Evolutionary conservation across 2,329 filamentous ascomycete species (phyloP).

Genomic region (Xylaria digitata): DNA sequence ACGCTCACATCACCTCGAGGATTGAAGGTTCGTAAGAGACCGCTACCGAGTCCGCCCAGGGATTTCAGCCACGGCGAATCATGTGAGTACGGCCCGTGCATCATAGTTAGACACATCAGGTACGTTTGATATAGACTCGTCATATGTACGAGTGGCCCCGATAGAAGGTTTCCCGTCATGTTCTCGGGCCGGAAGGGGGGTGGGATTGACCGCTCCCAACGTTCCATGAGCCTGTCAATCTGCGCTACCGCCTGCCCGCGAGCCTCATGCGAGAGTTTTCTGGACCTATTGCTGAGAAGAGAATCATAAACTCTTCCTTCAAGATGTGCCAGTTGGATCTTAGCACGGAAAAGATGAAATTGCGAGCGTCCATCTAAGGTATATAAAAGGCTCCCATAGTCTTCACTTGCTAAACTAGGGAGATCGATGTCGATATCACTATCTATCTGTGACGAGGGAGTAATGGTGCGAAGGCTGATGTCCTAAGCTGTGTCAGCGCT

Average conservation of each 20-base stretch:
- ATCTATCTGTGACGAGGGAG: slow-evolving; percentile 55
- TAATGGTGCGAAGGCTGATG: slow-evolving; percentile 52
- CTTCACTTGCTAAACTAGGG: slow-evolving; percentile 46
- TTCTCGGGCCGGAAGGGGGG: slow-evolving; percentile 51
- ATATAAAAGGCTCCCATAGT: slow-evolving; percentile 51
- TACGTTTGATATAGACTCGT: slow-evolving; percentile 54
- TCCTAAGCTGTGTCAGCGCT: slow-evolving; percentile 45
- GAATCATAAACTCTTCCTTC: slow-evolving; percentile 57
- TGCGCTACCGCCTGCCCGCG: slow-evolving; percentile 47
- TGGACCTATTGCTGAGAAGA: slow-evolving; percentile 51
- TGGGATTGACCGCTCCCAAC: slow-evolving; percentile 53
- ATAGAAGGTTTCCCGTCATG: slow-evolving; percentile 47
- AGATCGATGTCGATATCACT: slow-evolving; percentile 56
- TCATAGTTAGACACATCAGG: slow-evolving; percentile 51
- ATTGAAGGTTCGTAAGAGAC: slow-evolving; percentile 44
- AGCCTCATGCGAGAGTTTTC: slow-evolving; percentile 43
- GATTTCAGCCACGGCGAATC: slow-evolving; percentile 53
- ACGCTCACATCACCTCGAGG: slow-evolving; percentile 35
- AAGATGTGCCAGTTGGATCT: slow-evolving; percentile 55
- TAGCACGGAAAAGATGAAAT: slow-evolving; percentile 55
- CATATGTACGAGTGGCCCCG: slow-evolving; percentile 51
- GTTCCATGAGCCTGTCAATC: slow-evolving; percentile 49
- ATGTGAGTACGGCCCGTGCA: slow-evolving; percentile 55
- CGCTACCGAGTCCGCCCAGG: slow-evolving; percentile 47
- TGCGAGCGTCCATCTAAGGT: slow-evolving; percentile 50